Percentiles rank a stretch among this genome's conserved stretches.
phyloP scores from a whole-genome alignment of 2,329 filamentous ascomycete species.

The Eutypella sp. region DNA sequence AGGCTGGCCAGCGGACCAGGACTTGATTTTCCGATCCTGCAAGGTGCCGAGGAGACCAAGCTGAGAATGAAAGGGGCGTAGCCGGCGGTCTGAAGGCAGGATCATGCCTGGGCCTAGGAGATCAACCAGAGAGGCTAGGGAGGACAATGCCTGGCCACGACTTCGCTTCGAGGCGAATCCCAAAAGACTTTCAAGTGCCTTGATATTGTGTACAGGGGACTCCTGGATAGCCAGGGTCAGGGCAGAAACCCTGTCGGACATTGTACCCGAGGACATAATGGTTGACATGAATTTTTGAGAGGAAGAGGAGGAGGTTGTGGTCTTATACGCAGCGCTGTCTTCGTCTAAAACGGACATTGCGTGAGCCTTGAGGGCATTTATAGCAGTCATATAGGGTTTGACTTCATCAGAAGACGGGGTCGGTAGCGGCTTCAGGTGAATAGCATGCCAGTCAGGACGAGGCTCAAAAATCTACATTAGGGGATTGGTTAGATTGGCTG shows the following conservation, averaged over 20 bases:
- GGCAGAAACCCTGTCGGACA: constrained; percentile 95
- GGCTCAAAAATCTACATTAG: constrained; percentile 48
- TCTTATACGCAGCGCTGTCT: constrained; percentile 71
- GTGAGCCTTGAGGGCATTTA: constrained; percentile 58
- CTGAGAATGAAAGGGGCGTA: constrained; percentile 75
- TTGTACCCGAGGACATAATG: constrained; percentile 93
- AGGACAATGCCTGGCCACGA: constrained; percentile 84
- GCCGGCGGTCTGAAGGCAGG: constrained; percentile 74
- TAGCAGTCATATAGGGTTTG: constrained; percentile 36
- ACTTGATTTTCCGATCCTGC: constrained; percentile 50
- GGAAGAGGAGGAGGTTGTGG: constrained; percentile 71
- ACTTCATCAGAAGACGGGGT: constrained; percentile 40
- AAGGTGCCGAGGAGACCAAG: constrained; percentile 69
- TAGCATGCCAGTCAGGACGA: constrained; percentile 52
- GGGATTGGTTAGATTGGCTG: constrained; percentile 8
- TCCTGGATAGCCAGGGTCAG: constrained; percentile 92
- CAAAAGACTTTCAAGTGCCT: constrained; percentile 81
- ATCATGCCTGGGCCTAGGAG: constrained; percentile 84
- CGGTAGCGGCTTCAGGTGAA: constrained; percentile 39
- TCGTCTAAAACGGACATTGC: constrained; percentile 70
- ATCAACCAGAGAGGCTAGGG: constrained; percentile 91
- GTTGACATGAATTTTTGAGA: constrained; percentile 95
- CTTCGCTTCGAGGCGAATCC: constrained; percentile 86
- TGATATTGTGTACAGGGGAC: constrained; percentile 87
- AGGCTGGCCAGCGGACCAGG: constrained; percentile 64